Conservation (phyloP, 2,329 filamentous ascomycete genomes). For the Hymenoscyphus scutula region DNA sequence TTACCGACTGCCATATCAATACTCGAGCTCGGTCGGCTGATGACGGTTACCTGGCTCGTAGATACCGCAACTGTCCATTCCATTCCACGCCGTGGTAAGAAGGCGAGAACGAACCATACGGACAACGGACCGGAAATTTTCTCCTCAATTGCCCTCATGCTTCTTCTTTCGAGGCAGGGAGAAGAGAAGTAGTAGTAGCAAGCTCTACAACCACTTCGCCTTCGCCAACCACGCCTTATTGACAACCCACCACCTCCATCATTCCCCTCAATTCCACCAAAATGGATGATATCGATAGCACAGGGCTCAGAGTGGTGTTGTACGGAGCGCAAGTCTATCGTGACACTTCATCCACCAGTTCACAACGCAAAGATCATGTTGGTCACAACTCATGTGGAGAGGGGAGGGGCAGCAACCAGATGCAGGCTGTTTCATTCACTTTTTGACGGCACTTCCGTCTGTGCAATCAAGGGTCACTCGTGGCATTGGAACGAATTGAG, state of each 20-base stretch:
- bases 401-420: background rate
- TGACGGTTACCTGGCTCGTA: too few relatives aligned
- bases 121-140: too few relatives aligned
- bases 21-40: too few relatives aligned
- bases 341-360: background rate
- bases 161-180: background rate
- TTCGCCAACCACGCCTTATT: background rate
- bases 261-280: background rate
- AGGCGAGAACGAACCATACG: too few relatives aligned
- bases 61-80: too few relatives aligned
- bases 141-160: background rate
- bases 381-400: constrained; percentile 1
- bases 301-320: background rate
- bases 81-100: too few relatives aligned
- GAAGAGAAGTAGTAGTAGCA: background rate
- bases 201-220: background rate
- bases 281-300: background rate
- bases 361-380: background rate
- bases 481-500: background rate
- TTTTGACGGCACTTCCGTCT: constrained; percentile 3
- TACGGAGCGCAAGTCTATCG: background rate
- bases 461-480: background rate
- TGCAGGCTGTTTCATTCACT: constrained; percentile 1
- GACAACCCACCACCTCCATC: background rate
- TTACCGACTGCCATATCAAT: too few relatives aligned